Evolutionary conservation across 2,329 filamentous ascomycete species (phyloP), one percentile per base, ranked within the genome.

Genomic region (Aureobasidium lini): DNA sequence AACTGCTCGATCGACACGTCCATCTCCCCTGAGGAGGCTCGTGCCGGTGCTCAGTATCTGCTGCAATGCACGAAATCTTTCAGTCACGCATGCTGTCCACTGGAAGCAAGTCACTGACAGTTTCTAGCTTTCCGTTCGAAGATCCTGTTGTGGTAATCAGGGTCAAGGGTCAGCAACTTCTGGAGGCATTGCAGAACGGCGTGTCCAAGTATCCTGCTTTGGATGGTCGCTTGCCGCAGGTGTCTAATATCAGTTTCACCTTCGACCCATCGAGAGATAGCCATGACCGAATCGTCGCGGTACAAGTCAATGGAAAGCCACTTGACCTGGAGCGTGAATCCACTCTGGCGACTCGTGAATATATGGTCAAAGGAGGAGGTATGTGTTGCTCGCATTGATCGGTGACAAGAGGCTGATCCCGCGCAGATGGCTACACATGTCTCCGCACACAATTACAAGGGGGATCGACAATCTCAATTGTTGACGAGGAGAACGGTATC

Each of bases 401-500:
- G n/a, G 18, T 34, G 23, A 18, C 4, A 34, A 4, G 6, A 32
- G 40, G 48, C 54, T 48, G 18, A 57, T 36, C 10, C 52, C 49
- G 59, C 62, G 68, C 66, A 63, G 91, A 96, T 65, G 91, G 91
- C 1, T 96, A 88, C 72, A 82, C 81, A 1, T 86, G 86, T 48
- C 79, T 96, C 1, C 80, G 93, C n/a, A 83, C 90, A 34, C 75
- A 87, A 64, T 83, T 85, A 3, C 87, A 90, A 71, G 91, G 91
- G 29, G 90, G 90, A 15, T 75, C 81, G 3, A 88, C 86, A 1
- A 85, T 90, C 65, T 89, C 92, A 69, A 75, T 96, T 15, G 86
- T 96, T 5, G 85, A 84, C 32, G 90, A 95, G 68, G 91, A 96
- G 70, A 92, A 89, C 65, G 92, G 91, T 3, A 85, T 95, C 15